phyloP scores from a whole-genome alignment of 768 basidiomycete species.

The Epithele typhae region DNA sequence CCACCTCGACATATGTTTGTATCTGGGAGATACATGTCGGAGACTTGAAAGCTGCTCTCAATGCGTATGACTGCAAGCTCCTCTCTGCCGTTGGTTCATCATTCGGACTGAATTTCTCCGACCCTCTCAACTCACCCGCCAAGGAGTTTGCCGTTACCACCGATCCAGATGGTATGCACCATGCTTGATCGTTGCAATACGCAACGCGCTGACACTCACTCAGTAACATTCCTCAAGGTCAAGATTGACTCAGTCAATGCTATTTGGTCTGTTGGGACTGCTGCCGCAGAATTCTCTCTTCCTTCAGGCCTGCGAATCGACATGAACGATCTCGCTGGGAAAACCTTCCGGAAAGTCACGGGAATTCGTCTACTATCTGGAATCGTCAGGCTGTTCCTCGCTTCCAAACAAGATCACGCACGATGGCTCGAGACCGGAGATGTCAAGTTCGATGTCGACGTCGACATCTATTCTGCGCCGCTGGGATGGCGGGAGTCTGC shows the following conservation, averaged over 20 bases:
- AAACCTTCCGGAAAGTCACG: constrained; percentile 58
- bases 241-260: constrained; percentile 49
- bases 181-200: neutral
- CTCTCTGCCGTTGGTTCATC: constrained; percentile 50
- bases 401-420: constrained; percentile 33
- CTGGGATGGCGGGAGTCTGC: constrained; percentile 48
- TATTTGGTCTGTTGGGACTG: constrained; percentile 48
- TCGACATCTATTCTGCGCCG: constrained; percentile 72
- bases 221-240: constrained; percentile 85
- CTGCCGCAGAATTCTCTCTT: constrained; percentile 51
- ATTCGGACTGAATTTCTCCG: constrained; percentile 68
- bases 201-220: too few species aligned
- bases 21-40: constrained; percentile 89
- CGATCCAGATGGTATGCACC: constrained; percentile 72
- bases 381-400: constrained; percentile 46
- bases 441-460: constrained; percentile 44
- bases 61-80: constrained; percentile 48
- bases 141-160: constrained; percentile 52
- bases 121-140: constrained; percentile 79
- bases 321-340: constrained; percentile 72
- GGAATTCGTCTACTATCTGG: constrained; percentile 53
- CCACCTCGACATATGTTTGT: constrained; percentile 82
- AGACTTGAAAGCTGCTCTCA: constrained; percentile 48
- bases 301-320: constrained; percentile 61
- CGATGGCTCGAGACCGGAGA: constrained; percentile 68